phyloP scores from a whole-genome alignment of 2,329 filamentous ascomycete genomes.

The Monilinia fructicola region DNA sequence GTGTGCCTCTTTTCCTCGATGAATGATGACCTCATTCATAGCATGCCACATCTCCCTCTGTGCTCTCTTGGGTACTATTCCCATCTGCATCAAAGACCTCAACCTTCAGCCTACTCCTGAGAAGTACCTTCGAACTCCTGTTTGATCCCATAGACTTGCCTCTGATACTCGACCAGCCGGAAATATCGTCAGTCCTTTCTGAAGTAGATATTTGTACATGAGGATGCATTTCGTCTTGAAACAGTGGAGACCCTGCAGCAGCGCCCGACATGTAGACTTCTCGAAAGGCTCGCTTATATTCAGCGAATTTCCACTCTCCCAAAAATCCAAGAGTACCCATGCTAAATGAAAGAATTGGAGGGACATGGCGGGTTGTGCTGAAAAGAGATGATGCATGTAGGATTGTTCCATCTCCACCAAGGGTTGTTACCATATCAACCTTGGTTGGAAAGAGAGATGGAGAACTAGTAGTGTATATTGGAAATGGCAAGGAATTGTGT shows the following conservation, averaged over 20 bases:
- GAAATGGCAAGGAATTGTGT: conserved; percentile 68
- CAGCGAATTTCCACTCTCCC: conserved; percentile 92
- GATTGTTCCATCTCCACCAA: conserved; percentile 92
- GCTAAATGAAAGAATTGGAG: conserved; percentile 89
- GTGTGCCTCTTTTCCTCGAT: conserved; percentile 86
- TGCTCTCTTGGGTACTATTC: conserved; percentile 40
- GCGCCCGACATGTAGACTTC: conserved; percentile 87
- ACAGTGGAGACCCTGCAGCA: conserved; percentile 41
- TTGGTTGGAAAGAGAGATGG: conserved; percentile 64
- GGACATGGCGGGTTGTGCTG: conserved; percentile 76
- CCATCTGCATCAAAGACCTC: conserved; percentile 75
- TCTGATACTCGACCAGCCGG: conserved; percentile 69
- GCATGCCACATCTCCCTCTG: conserved; percentile 54
- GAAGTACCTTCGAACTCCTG: conserved; percentile 75
- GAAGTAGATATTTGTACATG: conserved; percentile 31
- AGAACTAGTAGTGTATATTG: conserved; percentile 60
- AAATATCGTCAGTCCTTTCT: conserved; percentile 41
- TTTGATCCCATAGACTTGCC: conserved; percentile 79
- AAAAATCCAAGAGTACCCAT: conserved; percentile 96
- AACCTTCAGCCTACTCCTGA: conserved; percentile 84
- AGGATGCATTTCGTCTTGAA: conserved; percentile 38
- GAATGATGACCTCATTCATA: conserved; percentile 93
- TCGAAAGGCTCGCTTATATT: conserved; percentile 88
- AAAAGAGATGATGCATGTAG: conserved; percentile 84
- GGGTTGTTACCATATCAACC: conserved; percentile 83